phyloP scores from a whole-genome alignment of 768 basidiomycete species.

The Panaeolus cyanescens region DNA sequence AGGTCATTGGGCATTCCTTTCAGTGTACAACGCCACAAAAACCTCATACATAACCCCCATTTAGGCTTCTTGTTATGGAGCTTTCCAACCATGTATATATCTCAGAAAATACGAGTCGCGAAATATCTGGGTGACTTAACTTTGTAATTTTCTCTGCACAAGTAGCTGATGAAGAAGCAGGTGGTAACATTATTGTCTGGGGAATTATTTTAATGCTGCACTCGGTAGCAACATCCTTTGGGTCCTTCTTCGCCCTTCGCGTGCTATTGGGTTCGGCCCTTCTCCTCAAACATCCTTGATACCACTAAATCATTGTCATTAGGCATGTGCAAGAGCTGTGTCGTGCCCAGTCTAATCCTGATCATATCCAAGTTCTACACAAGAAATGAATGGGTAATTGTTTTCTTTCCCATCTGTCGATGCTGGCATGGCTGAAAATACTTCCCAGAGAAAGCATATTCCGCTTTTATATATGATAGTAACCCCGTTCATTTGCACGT shows the following conservation, averaged over 20 bases:
- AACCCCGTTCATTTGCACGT: background rate
- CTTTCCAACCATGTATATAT: constrained; percentile 67
- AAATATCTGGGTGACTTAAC: constrained; percentile 56
- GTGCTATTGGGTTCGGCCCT: constrained; percentile 54
- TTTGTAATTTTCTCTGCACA: background rate
- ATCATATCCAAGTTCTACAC: constrained; percentile 71
- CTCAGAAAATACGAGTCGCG: constrained; percentile 59
- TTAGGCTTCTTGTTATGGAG: constrained; percentile 61
- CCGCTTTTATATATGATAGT: constrained; percentile 73
- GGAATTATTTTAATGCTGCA: constrained; percentile 62
- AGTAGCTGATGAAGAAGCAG: constrained; percentile 27
- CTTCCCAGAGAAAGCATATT: constrained; percentile 50
- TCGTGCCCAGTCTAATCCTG: constrained; percentile 62
- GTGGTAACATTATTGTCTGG: constrained; percentile 62
- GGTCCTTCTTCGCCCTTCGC: constrained; percentile 62
- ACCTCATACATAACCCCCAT: no score
- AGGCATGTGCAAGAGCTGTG: constrained; percentile 73
- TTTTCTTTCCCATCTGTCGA: background rate
- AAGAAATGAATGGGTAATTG: constrained; percentile 58
- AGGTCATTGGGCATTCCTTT: constrained; percentile 32
- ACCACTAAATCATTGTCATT: background rate
- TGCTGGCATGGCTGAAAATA: background rate
- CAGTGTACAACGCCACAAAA: background rate
- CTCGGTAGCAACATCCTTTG: constrained; percentile 55
- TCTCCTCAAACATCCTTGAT: background rate